A percentile compares a stretch with the other conserved stretches of the same genome.
phyloP scores from a whole-genome alignment of 2,329 filamentous ascomycete genomes.

The Neocatenulostroma microsporum region DNA sequence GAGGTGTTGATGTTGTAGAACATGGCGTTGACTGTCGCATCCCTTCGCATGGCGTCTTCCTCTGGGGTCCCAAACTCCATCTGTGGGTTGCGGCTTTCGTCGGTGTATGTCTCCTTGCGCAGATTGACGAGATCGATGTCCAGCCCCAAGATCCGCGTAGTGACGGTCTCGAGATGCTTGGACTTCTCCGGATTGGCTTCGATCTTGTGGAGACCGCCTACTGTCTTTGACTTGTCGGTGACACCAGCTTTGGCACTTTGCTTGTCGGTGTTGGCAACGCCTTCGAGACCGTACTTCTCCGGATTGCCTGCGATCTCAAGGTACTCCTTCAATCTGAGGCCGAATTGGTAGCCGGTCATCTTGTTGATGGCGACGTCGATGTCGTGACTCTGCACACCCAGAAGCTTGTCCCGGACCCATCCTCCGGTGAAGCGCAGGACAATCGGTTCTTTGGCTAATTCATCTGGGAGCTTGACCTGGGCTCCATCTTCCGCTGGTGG shows the following conservation, averaged over 20 bases:
- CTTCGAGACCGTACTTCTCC: conserved; percentile 50
- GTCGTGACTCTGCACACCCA: conserved; percentile 65
- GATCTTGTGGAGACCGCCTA: conserved; percentile 78
- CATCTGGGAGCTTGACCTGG: conserved; percentile 34
- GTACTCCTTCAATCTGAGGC: conserved; percentile 59
- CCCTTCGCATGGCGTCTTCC: conserved; percentile 81
- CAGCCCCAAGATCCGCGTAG: conserved; percentile 72
- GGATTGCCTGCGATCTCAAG: conserved; percentile 54
- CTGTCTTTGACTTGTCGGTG: conserved; percentile 46
- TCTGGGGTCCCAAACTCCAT: conserved; percentile 90
- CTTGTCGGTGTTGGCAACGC: conserved; percentile 30
- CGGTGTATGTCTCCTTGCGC: conserved; percentile 80
- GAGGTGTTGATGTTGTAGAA: conserved; percentile 87
- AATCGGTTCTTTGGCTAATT: conserved; percentile 40
- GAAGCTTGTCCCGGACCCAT: conserved; percentile 79
- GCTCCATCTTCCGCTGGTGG: conserved; percentile 18
- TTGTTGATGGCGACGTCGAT: conserved; percentile 80
- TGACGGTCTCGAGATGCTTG: conserved; percentile 90
- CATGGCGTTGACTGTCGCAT: conserved; percentile 90
- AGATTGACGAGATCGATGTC: conserved; percentile 94
- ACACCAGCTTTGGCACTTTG: conserved; percentile 33
- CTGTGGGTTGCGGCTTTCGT: conserved; percentile 81
- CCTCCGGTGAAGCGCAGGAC: conserved; percentile 73
- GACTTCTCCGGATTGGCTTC: conserved; percentile 91
- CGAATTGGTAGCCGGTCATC: conserved; percentile 75